phyloP scores from a whole-genome alignment of 495 filamentous ascomycete species.

The Podospora tetraspora region DNA sequence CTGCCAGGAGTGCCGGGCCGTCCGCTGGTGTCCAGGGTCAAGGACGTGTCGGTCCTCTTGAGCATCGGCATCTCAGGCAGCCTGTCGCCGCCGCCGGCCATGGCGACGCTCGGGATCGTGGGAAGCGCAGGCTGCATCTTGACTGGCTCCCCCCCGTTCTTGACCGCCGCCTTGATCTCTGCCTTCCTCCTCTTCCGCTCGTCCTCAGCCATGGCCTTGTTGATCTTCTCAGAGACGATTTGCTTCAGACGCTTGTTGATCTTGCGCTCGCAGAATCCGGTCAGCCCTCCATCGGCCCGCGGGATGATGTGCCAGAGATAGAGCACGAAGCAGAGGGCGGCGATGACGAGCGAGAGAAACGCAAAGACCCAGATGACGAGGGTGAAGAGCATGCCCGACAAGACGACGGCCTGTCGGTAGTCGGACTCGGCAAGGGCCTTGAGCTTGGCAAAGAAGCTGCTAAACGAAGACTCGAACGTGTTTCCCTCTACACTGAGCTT shows the following conservation, averaged over 20 bases:
- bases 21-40: constrained; percentile 57
- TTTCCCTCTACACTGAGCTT: constrained; percentile 58
- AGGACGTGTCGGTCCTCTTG: constrained; percentile 61
- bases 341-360: constrained; percentile 65
- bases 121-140: constrained; percentile 57
- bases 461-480: constrained; percentile 50
- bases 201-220: constrained; percentile 77
- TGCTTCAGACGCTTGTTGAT: constrained; percentile 72
- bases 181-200: constrained; percentile 51
- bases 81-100: constrained; percentile 41
- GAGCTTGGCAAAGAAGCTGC: constrained; percentile 73
- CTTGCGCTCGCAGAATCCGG: constrained; percentile 82
- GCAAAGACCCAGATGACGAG: constrained; percentile 84
- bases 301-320: constrained; percentile 92
- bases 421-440: constrained; percentile 63
- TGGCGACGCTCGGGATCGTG: constrained; percentile 46
- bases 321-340: constrained; percentile 69
- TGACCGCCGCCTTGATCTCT: constrained; percentile 52
- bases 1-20: constrained; percentile 48
- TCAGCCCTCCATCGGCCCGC: constrained; percentile 65
- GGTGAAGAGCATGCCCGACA: constrained; percentile 88
- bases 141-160: constrained; percentile 47
- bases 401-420: constrained; percentile 68
- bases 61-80: constrained; percentile 54
- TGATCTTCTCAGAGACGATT: constrained; percentile 76